Evolutionary conservation across 2,329 filamentous ascomycete genomes (phyloP).

Genomic region (Pseudocercospora eumusae): DNA sequence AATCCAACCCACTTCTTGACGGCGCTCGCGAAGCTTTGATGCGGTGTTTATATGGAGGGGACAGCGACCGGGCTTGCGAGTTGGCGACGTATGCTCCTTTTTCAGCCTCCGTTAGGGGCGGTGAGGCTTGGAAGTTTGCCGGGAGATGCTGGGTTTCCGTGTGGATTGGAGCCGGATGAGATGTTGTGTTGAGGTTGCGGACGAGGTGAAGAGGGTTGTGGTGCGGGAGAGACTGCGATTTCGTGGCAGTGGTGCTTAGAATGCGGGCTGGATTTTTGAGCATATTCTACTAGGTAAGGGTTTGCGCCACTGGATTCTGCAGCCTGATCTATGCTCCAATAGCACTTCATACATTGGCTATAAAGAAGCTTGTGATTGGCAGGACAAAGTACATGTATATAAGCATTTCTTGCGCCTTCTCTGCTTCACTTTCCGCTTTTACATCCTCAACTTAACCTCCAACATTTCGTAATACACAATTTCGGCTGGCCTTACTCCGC

Average conservation of each 20-base stretch:
- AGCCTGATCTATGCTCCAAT: too few species aligned
- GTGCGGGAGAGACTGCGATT: too few species aligned
- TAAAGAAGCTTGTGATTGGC: not conserved
- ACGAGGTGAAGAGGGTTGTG: not conserved
- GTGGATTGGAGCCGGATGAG: not conserved
- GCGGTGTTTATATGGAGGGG: not conserved
- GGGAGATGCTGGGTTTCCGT: not conserved
- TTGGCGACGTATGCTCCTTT: slow-evolving; percentile 12
- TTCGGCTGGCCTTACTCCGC: not conserved
- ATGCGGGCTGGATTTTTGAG: too few species aligned
- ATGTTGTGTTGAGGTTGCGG: not conserved
- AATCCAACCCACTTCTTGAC: slow-evolving; percentile 7
- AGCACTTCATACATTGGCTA: not conserved
- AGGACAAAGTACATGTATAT: not conserved
- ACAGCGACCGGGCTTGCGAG: not conserved
- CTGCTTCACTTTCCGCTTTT: not conserved
- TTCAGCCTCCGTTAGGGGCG: not conserved
- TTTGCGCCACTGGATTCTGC: too few species aligned
- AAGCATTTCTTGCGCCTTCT: not conserved
- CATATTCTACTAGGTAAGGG: too few species aligned
- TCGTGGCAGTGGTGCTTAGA: too few species aligned
- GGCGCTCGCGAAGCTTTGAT: not conserved
- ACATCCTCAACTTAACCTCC: not conserved
- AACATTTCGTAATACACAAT: not conserved
- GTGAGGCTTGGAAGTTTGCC: not conserved